phyloP scores from a whole-genome alignment of 768 basidiomycete genomes.

The Auriscalpium microsporum region DNA sequence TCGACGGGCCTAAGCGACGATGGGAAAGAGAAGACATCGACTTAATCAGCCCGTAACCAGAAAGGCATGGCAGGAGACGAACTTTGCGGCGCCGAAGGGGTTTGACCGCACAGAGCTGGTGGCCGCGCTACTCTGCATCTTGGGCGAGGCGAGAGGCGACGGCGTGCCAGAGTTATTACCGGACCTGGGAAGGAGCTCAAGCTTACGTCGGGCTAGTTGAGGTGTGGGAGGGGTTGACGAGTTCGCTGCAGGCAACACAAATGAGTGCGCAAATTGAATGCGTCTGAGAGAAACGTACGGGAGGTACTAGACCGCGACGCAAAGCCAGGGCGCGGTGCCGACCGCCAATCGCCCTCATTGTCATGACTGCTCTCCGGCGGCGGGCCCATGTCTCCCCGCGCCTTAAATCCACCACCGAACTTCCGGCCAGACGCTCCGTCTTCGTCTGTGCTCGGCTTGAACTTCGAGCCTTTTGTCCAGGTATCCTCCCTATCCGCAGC shows the following conservation, averaged over 20 bases:
- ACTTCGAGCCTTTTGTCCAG: constrained; percentile 71
- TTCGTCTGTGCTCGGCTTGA: constrained; percentile 45
- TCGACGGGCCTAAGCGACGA: constrained; percentile 65
- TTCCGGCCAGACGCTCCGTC: constrained; percentile 21
- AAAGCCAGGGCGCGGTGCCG: constrained; percentile 30
- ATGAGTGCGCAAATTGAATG: too few relatives aligned
- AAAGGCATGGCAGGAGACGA: constrained; percentile 16
- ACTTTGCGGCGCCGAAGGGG: constrained; percentile 88
- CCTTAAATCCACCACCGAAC: constrained; percentile 23
- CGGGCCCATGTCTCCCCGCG: constrained; percentile 47
- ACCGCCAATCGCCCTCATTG: constrained; percentile 73
- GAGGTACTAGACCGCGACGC: constrained; percentile 43
- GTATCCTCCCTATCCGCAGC: constrained; percentile 72
- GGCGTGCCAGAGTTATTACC: constrained; percentile 56
- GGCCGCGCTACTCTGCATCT: constrained; percentile 45
- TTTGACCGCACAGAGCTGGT: constrained; percentile 38
- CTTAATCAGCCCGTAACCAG: not conserved
- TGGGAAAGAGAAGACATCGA: not conserved
- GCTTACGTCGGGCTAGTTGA: constrained; percentile 66
- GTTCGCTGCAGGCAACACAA: constrained; percentile 34
- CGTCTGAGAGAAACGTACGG: constrained; percentile 36
- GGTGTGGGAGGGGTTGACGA: constrained; percentile 77
- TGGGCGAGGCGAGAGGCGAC: constrained; percentile 74
- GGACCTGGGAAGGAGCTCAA: constrained; percentile 80
- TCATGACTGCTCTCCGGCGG: constrained; percentile 32